Percentiles rank a stretch among this genome's conserved stretches.
Conservation (phyloP, 345 rosid genomes). For the Linum lewisii region DNA sequence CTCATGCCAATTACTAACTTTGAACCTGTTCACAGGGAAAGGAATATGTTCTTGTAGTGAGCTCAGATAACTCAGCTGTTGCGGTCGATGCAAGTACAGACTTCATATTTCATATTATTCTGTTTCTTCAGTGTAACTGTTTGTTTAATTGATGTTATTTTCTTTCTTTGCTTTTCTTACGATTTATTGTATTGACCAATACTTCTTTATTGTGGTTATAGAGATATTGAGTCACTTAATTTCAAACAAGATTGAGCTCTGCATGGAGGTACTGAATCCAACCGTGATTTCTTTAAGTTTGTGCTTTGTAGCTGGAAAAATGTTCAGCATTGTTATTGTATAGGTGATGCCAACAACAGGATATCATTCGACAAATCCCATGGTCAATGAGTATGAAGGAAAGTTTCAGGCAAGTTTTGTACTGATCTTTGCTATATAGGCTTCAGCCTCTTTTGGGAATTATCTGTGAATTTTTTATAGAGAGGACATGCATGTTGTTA, state of each 20-base stretch:
- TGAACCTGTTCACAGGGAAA: conserved; percentile 37
- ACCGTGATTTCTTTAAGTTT: conserved; percentile 6
- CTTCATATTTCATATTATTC: not conserved
- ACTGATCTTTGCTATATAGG: not conserved
- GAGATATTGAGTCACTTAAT: conserved; percentile 49
- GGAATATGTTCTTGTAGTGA: conserved; percentile 39
- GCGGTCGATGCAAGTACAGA: conserved; percentile 52
- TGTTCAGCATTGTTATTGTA: conserved; percentile 9
- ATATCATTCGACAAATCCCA: conserved; percentile 8
- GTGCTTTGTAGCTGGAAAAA: conserved; percentile 2
- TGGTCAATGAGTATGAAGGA: conserved; percentile 15
- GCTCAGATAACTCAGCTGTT: conserved; percentile 31
- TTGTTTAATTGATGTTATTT: conserved; percentile 6
- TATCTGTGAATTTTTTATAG: not conserved
- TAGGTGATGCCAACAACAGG: conserved; percentile 31
- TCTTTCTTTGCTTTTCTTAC: conserved; percentile 1
- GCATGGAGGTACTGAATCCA: conserved; percentile 43
- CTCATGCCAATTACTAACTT: not conserved
- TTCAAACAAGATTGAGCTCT: conserved; percentile 37
- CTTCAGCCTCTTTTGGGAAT: not conserved
- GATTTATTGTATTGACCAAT: conserved; percentile 4
- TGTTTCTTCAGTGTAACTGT: no score
- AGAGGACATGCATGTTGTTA: not conserved
- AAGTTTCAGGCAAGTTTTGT: conserved; percentile 30
- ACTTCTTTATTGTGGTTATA: conserved; percentile 30